Percentiles rank a stretch among this genome's conserved stretches.
Conservation (phyloP, 2,329 filamentous ascomycete species). For the Madurella fahalii region DNA sequence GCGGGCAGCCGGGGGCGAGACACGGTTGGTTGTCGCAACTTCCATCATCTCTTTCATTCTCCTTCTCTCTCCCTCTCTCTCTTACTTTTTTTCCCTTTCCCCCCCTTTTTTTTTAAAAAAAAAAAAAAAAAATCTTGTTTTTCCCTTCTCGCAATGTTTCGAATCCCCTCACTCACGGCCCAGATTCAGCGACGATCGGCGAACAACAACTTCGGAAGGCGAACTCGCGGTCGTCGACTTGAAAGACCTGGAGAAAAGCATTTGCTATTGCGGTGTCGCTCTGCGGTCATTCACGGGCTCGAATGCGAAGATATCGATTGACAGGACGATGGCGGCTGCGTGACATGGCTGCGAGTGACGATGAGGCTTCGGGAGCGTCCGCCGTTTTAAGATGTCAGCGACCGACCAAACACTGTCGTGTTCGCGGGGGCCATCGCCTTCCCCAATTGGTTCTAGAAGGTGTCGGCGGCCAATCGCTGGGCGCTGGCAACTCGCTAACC, state of each 20-base stretch:
- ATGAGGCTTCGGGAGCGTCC: slow-evolving; percentile 24
- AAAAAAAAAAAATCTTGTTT: too few relatives aligned
- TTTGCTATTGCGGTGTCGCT: background rate
- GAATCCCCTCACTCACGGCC: background rate
- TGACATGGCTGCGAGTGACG: slow-evolving; percentile 14
- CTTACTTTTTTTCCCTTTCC: too few relatives aligned
- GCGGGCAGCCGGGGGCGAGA: slow-evolving; percentile 22
- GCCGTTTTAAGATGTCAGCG: slow-evolving; percentile 23
- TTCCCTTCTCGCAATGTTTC: background rate
- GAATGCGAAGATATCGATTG: background rate
- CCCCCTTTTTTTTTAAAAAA: too few relatives aligned
- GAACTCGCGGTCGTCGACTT: background rate
- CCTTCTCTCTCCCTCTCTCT: too few relatives aligned
- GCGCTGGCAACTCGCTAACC: slow-evolving; percentile 9
- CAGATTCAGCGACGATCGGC: background rate
- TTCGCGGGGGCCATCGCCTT: slow-evolving; percentile 15
- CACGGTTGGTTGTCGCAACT: slow-evolving; percentile 13
- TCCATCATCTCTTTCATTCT: slow-evolving; percentile 14
- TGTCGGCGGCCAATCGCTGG: slow-evolving; percentile 17
- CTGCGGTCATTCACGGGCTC: background rate
- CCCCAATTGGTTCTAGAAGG: slow-evolving; percentile 26
- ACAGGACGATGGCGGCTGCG: slow-evolving; percentile 2
- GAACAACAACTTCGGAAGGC: background rate
- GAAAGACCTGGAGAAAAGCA: background rate
- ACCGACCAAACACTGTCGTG: background rate